These are phyloP conservation scores for Paramecium pentaurelia DNA, from an alignment of 73 alveolate genomes.

Conservation along the genomic window DNA sequence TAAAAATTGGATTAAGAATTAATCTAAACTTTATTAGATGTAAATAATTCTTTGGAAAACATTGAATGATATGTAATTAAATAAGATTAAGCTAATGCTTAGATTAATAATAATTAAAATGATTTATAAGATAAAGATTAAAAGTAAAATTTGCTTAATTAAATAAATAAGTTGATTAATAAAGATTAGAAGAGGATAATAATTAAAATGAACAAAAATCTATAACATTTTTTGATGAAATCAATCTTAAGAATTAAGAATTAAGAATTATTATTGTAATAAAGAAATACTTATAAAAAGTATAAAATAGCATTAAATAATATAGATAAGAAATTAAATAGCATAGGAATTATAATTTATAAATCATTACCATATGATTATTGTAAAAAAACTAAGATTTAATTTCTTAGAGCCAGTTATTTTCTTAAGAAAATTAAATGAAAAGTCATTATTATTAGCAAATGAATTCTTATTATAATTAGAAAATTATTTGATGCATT, in stretches of 20 bases:
- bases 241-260: not conserved
- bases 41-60: not conserved
- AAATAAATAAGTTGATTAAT: not conserved
- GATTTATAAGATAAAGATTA: not conserved
- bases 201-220: not conserved
- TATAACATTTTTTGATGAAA: not conserved
- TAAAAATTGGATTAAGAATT: slow-evolving; percentile 17
- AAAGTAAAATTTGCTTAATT: not conserved
- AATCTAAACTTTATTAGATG: not conserved
- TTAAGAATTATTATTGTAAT: not conserved
- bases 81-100: not conserved
- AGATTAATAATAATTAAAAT: not conserved
- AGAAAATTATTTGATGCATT: not conserved
- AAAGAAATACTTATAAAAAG: not conserved
- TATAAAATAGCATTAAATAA: not conserved
- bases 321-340: slow-evolving; percentile 15
- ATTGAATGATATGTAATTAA: not conserved
- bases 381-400: not conserved
- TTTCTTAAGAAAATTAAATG: not conserved
- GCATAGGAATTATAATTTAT: not conserved
- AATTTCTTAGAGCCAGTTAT: not conserved
- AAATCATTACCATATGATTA: slow-evolving; percentile 24
- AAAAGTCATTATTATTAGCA: not conserved
- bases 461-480: not conserved
- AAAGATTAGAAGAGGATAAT: not conserved